These are phyloP conservation scores for Pontederia paniculata DNA, from an alignment of 176 grass and related monocot species.

Conservation along the genomic window DNA sequence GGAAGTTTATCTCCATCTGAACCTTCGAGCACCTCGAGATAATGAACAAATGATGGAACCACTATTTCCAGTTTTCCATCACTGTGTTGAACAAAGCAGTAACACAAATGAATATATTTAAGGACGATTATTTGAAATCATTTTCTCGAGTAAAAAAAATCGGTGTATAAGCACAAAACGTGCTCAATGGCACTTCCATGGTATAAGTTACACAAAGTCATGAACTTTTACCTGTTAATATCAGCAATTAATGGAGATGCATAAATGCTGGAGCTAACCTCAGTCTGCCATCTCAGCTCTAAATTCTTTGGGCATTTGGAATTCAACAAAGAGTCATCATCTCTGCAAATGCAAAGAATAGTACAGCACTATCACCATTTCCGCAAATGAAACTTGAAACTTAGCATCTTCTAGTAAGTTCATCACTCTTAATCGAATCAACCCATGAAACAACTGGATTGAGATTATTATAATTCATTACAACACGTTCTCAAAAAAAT, in stretches of 20 bases:
- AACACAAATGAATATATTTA: slow-evolving; percentile 6
- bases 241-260: slow-evolving; percentile 83
- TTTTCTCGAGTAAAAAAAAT: no score
- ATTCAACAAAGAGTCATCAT: slow-evolving; percentile 79
- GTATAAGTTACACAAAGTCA: not conserved
- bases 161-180: no score
- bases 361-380: no score
- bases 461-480: no score
- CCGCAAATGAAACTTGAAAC: no score
- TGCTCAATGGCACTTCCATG: no score
- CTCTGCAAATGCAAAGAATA: no score
- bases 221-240: slow-evolving; percentile 69
- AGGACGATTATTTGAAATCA: not conserved
- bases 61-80: slow-evolving; percentile 92
- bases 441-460: no score
- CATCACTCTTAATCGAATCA: no score
- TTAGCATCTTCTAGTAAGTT: no score
- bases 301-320: slow-evolving; percentile 75
- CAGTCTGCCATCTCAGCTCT: slow-evolving; percentile 93
- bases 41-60: slow-evolving; percentile 95
- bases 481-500: no score
- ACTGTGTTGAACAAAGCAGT: slow-evolving; percentile 30
- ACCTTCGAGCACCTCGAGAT: slow-evolving; percentile 94
- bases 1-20: slow-evolving; percentile 93
- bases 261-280: slow-evolving; percentile 98